Percentiles rank a stretch among this genome's conserved stretches.
phyloP scores from a whole-genome alignment of 2,329 filamentous ascomycete genomes.

The Pseudogymnoascus sp. region DNA sequence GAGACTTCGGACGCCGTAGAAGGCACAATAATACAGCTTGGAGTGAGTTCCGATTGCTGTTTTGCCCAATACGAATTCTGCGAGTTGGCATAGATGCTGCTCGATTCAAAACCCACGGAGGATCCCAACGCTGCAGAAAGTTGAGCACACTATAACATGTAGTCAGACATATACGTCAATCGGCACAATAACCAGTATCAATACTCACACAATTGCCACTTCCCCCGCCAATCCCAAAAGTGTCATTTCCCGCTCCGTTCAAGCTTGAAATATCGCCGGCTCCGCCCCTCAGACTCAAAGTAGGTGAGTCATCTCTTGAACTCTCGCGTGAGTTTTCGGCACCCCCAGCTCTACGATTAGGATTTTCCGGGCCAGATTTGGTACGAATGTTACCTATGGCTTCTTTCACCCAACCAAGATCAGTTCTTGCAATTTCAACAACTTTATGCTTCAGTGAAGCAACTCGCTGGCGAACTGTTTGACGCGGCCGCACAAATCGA shows the following conservation, averaged over 20 bases:
- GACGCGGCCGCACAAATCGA: background rate
- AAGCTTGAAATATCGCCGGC: background rate
- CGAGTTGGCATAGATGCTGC: background rate
- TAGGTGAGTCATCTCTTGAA: background rate
- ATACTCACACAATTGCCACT: background rate
- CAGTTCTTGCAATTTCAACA: background rate
- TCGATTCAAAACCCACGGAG: background rate
- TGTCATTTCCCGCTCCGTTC: background rate
- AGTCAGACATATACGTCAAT: background rate
- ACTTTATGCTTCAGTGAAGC: background rate
- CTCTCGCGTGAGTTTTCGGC: background rate
- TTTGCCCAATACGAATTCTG: background rate
- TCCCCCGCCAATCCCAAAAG: background rate
- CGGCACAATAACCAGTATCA: background rate
- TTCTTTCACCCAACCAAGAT: background rate
- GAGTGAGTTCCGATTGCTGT: background rate
- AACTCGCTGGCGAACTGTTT: background rate
- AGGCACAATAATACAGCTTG: slow-evolving; percentile 10
- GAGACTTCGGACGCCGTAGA: slow-evolving; percentile 8
- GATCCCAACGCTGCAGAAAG: background rate
- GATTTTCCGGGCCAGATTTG: background rate
- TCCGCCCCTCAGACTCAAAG: background rate
- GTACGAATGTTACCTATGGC: background rate
- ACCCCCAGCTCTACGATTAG: background rate
- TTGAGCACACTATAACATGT: background rate